Conservation (phyloP, 192 early-diverging fungal species). For the Coemansia sp. region DNA sequence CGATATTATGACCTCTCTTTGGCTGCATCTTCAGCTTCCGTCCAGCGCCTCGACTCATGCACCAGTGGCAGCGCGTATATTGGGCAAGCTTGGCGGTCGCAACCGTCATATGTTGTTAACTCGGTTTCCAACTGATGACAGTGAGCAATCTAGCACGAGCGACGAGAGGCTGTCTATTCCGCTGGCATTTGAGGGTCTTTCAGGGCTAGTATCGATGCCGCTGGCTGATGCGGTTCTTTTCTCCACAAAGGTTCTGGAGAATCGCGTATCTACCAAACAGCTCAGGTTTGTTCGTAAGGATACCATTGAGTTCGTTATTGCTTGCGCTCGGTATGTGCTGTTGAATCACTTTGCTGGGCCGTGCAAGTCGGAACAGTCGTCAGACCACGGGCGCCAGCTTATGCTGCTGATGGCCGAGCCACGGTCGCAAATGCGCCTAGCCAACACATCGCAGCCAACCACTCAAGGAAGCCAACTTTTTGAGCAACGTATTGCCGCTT, state of each 20-base stretch:
- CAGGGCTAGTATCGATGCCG: slow-evolving; percentile 35
- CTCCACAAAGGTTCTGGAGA: slow-evolving; percentile 31
- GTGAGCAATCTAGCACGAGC: neutral
- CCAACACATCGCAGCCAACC: slow-evolving; percentile 41
- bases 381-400: slow-evolving; percentile 16
- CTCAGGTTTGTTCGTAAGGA: slow-evolving; percentile 30
- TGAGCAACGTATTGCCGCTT: slow-evolving; percentile 28
- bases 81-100: slow-evolving; percentile 97
- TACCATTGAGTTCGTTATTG: slow-evolving; percentile 37
- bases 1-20: slow-evolving; percentile 91
- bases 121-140: slow-evolving; percentile 22
- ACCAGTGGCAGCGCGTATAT: slow-evolving; percentile 82
- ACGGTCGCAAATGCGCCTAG: slow-evolving; percentile 28
- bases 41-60: slow-evolving; percentile 84
- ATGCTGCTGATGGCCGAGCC: slow-evolving; percentile 19
- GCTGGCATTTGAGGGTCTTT: slow-evolving; percentile 39
- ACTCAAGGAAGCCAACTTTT: slow-evolving; percentile 40
- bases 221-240: slow-evolving; percentile 35
- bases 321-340: slow-evolving; percentile 36
- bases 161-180: slow-evolving; percentile 17
- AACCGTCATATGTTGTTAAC: slow-evolving; percentile 82
- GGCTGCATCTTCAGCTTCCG: slow-evolving; percentile 84
- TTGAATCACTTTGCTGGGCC: slow-evolving; percentile 4
- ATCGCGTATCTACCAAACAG: slow-evolving; percentile 15
- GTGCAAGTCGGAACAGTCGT: slow-evolving; percentile 10